phyloP scores from a whole-genome alignment of 1,284 basidiomycete genomes.

The Trametes sp. region DNA sequence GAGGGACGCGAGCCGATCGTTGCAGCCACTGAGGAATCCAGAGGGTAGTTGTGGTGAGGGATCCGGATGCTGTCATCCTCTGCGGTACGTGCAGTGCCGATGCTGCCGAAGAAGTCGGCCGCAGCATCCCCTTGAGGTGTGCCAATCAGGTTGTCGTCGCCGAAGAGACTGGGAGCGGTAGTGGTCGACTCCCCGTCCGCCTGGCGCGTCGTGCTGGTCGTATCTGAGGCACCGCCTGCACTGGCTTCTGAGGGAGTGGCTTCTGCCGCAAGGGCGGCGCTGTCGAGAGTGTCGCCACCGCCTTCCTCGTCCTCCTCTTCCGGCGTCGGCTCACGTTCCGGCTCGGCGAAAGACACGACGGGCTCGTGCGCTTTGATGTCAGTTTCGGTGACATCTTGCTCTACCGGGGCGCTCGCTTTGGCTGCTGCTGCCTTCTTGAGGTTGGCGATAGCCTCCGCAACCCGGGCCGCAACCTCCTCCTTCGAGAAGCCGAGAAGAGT shows the following conservation, averaged over 20 bases:
- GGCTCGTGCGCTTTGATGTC: constrained; percentile 64
- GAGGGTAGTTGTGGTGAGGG: constrained; percentile 80
- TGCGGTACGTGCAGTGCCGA: constrained; percentile 65
- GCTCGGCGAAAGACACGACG: constrained; percentile 82
- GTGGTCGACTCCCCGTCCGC: constrained; percentile 82
- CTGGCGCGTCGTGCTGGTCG: constrained; percentile 62
- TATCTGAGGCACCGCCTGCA: constrained; percentile 67
- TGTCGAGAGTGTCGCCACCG: constrained; percentile 55
- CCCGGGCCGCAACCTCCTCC: constrained; percentile 81
- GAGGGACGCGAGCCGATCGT: constrained; percentile 89
- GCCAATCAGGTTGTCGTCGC: constrained; percentile 69
- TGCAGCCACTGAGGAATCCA: constrained; percentile 90
- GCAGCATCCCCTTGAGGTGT: constrained; percentile 69
- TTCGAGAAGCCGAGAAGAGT: constrained; percentile 94
- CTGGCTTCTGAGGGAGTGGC: constrained; percentile 79
- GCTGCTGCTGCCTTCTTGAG: constrained; percentile 59
- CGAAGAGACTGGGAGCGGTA: constrained; percentile 89
- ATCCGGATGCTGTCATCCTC: constrained; percentile 67
- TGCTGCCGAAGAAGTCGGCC: constrained; percentile 92
- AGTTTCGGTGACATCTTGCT: constrained; percentile 50
- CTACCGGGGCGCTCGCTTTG: constrained; percentile 33
- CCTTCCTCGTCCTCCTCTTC: constrained; percentile 55
- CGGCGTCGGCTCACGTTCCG: constrained; percentile 52
- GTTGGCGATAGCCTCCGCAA: constrained; percentile 83
- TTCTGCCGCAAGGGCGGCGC: constrained; percentile 46